Conservation (phyloP, 1,139 yeast genomes). For the Pichia sp. region DNA sequence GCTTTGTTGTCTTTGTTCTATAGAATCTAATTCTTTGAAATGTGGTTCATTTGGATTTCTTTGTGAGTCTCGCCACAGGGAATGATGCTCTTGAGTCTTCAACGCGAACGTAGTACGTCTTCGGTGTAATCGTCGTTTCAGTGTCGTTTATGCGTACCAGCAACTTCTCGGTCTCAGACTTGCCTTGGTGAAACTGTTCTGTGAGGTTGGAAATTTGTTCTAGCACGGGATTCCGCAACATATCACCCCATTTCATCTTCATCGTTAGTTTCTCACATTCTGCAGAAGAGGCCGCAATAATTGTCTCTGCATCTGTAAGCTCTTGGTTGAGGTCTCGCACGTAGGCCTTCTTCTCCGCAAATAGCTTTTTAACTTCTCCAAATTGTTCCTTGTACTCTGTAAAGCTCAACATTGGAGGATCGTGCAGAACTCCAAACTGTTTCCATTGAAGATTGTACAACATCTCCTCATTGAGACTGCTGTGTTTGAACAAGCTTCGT, state of each 20-base stretch:
- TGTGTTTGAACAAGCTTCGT: conserved; percentile 12
- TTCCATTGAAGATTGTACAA: conserved; percentile 69
- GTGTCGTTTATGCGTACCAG: too few species aligned
- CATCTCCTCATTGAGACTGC: conserved; percentile 32
- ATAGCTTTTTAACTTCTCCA: conserved; percentile 9
- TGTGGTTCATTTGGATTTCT: too few species aligned
- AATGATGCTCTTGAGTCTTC: too few species aligned
- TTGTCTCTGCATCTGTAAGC: too few species aligned
- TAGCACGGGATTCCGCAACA: conserved; percentile 8
- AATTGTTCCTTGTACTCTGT: conserved; percentile 20
- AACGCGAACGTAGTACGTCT: too few species aligned
- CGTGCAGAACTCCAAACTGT: conserved; percentile 77
- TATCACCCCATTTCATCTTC: conserved; percentile 9
- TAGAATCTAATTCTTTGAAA: too few species aligned
- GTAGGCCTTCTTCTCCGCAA: conserved; percentile 2
- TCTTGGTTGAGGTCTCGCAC: conserved; percentile 9
- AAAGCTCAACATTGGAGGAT: conserved; percentile 57
- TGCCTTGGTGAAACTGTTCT: conserved; percentile 15
- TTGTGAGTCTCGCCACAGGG: too few species aligned
- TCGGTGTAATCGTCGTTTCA: too few species aligned
- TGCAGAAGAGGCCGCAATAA: too few species aligned
- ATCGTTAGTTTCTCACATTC: not conserved
- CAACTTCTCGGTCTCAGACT: conserved; percentile 14
- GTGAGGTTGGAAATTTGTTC: conserved; percentile 15
- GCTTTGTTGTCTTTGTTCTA: too few species aligned